Conservation (phyloP, 495 filamentous ascomycete species). For the Talaromyces wortmannii region DNA sequence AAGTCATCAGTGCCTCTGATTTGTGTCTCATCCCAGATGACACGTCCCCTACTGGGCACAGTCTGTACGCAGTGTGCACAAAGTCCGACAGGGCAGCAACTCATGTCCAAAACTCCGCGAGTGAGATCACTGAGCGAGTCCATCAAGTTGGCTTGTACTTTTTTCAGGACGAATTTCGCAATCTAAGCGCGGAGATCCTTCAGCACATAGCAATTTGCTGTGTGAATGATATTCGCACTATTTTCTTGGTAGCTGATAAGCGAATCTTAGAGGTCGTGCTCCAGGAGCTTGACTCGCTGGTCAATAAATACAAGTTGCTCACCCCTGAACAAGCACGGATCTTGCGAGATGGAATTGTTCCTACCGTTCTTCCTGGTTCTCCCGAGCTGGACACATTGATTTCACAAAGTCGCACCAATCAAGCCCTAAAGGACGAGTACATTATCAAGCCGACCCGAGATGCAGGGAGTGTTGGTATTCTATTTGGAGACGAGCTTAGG, state of each 20-base stretch:
- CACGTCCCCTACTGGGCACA: conserved; percentile 8
- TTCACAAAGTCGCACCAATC: neutral
- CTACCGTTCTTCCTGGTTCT: conserved; percentile 15
- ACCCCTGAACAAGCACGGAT: conserved; percentile 15
- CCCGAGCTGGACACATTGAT: conserved; percentile 8
- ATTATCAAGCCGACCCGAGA: conserved; percentile 28
- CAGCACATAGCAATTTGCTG: conserved; percentile 22
- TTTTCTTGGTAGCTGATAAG: conserved; percentile 37
- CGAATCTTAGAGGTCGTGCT: conserved; percentile 34
- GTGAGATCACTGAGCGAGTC: conserved; percentile 25
- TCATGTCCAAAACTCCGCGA: neutral
- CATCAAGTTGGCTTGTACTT: conserved; percentile 34
- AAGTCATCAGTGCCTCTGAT: conserved; percentile 11
- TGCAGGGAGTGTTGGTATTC: conserved; percentile 32
- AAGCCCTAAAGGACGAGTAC: conserved; percentile 16
- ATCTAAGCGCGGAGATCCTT: conserved; percentile 19
- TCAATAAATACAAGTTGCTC: conserved; percentile 13
- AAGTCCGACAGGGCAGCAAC: neutral
- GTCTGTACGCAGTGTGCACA: conserved; percentile 15
- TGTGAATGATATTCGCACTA: conserved; percentile 35
- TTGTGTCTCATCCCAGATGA: conserved; percentile 12
- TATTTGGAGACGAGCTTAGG: conserved; percentile 29
- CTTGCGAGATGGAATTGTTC: conserved; percentile 16
- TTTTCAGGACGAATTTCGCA: conserved; percentile 28
- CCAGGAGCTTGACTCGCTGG: conserved; percentile 25